A percentile compares a stretch with the other conserved stretches of the same genome.
These are phyloP conservation scores for Alternaria longipes DNA, from an alignment of 2,329 filamentous ascomycete species.

Conservation along the genomic window DNA sequence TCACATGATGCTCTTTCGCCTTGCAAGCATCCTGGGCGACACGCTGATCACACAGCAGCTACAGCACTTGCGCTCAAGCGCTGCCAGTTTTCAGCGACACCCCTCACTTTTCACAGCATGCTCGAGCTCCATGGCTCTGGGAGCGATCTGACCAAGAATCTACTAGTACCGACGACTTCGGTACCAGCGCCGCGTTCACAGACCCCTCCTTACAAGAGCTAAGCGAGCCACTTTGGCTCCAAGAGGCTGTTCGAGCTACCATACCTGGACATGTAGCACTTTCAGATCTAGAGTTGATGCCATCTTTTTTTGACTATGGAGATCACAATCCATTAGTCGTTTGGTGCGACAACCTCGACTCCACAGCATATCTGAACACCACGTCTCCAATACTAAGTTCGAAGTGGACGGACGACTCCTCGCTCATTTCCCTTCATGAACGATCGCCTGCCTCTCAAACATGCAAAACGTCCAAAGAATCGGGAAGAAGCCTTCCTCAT, in stretches of 20 bases:
- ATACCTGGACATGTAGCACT: neutral
- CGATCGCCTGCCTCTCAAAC: neutral
- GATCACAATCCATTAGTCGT: neutral
- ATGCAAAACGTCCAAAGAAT: neutral
- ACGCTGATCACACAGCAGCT: neutral
- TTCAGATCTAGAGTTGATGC: neutral
- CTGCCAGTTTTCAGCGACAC: too few species aligned
- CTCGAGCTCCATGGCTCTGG: neutral
- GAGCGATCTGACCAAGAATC: neutral
- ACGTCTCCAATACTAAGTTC: neutral
- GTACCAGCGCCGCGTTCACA: neutral
- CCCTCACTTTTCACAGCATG: neutral
- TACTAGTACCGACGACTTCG: neutral
- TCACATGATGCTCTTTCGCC: too few species aligned
- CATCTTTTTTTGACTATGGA: neutral
- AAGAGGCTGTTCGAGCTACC: neutral
- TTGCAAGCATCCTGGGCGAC: too few species aligned
- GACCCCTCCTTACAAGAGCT: neutral
- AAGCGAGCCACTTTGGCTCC: neutral
- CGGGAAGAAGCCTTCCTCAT: neutral
- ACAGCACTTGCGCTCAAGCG: neutral
- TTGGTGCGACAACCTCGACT: neutral
- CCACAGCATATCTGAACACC: fast-evolving
- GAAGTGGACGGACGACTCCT: neutral
- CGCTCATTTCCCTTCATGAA: neutral